These are phyloP conservation scores for Bauhinia variegata DNA, from an alignment of 306 rosid genomes.

Conservation along the genomic window DNA sequence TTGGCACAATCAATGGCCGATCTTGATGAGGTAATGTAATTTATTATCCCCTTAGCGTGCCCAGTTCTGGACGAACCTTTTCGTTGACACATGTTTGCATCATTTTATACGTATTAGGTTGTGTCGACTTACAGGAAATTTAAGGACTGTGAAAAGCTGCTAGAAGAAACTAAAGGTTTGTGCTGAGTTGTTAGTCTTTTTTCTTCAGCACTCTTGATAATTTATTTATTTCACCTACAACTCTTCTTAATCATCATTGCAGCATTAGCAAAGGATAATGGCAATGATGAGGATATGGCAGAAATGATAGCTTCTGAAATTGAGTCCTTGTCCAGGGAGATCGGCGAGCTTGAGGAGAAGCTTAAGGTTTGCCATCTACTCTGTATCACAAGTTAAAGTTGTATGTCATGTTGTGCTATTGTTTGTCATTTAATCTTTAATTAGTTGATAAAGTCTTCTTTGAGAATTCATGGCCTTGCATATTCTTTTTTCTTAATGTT, in stretches of 20 bases:
- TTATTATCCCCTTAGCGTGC: conserved; percentile 18
- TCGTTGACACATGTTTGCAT: conserved; percentile 3
- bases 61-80: not conserved
- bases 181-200: conserved; percentile 12
- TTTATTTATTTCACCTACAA: conserved; percentile 13
- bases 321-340: conserved; percentile 63
- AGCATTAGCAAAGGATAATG: conserved; percentile 84
- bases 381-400: conserved; percentile 19
- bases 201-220: not conserved
- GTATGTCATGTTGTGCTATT: conserved; percentile 32
- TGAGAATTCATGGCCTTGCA: not conserved
- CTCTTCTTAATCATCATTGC: conserved; percentile 31
- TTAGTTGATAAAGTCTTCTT: not conserved
- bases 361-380: conserved; percentile 57
- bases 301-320: conserved; percentile 82
- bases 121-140: conserved; percentile 67
- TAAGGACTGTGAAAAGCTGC: conserved; percentile 81
- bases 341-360: conserved; percentile 69
- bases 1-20: conserved; percentile 92
- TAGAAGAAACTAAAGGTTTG: conserved; percentile 87
- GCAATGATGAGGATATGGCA: conserved; percentile 85
- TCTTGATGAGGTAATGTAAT: conserved; percentile 71
- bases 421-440: conserved; percentile 19
- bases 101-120: conserved; percentile 54
- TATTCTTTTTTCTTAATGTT: not conserved